Evolutionary conservation across 495 filamentous ascomycete genomes (phyloP), one percentile per base, ranked within the genome.

Genomic region (Achaetomiella virescens): DNA sequence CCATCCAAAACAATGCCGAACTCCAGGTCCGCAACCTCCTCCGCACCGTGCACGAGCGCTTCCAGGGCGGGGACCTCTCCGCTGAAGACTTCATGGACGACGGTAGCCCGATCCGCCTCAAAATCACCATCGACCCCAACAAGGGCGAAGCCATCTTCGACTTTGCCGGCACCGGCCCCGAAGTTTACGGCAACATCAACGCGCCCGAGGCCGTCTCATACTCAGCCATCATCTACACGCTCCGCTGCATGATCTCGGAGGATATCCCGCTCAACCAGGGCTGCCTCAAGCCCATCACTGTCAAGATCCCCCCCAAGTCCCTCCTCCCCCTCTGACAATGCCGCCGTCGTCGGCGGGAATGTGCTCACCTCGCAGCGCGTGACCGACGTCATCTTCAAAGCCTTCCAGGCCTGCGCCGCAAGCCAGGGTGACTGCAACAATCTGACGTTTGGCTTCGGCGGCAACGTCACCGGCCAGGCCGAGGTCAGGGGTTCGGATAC

Each of bases 221-320:
- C 73, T 89, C 84, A 12, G 93, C 93, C 46, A 96, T 97, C 63
- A 98, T 98, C 67, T 98, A 97, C 76, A 91, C 90, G 59, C 80
- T 98, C 20, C 86, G 93, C 20, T 91, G 87, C 69, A 83, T 98
- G 63, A 96, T 98, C 64, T 86, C 83, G 5, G 84, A 92, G 61
- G 92, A 97, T 67, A 95, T 98, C 25, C 93, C 93, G 0, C 81
- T 98, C 15, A 98, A 98, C 74, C 93, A 98, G 72, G 93, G 93
- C 60, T 98, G 93, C 60, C 78, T 98, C 11, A 84, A 81, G 40
- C 93, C 93, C 4, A 88, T 98, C 68, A 80, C 84, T 54, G 89
- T 98, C 65, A 81, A 79, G 40, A 95, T 97, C 41, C 93, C 93
- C 2, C 78, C 83, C 2, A 81, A 84, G 52, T 89, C 85, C 46